These are phyloP conservation scores for Simmondsia chinensis DNA, from an alignment of 148 eudicot genomes.

Conservation along the genomic window DNA sequence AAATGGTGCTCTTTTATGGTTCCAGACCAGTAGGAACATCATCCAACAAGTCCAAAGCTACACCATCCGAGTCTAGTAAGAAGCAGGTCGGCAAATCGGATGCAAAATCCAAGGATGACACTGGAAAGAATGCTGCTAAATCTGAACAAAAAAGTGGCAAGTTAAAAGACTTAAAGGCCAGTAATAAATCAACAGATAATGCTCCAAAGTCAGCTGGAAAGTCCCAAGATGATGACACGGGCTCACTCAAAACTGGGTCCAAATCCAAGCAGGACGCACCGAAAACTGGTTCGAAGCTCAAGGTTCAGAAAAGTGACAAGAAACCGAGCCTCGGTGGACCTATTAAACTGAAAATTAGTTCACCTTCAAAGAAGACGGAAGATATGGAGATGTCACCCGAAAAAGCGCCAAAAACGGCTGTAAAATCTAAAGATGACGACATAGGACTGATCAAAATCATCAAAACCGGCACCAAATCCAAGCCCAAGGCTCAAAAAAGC, in stretches of 20 bases:
- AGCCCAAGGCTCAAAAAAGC: too few relatives aligned
- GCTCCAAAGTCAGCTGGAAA: constrained; percentile 20
- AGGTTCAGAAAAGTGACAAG: constrained; percentile 39
- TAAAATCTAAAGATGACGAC: too few relatives aligned
- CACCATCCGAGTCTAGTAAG: constrained; percentile 18
- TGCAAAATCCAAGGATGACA: constrained; percentile 25
- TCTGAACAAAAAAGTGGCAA: constrained; percentile 19
- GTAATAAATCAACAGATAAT: constrained; percentile 17
- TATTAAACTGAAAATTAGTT: constrained; percentile 26
- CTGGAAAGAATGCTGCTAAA: constrained; percentile 25
- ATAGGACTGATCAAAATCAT: too few relatives aligned
- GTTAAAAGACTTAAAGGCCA: constrained; percentile 16
- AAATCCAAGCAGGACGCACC: constrained; percentile 24
- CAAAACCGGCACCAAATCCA: too few relatives aligned
- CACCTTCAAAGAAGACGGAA: constrained; percentile 24
- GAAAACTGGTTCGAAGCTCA: constrained; percentile 24
- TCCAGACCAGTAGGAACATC: too few relatives aligned
- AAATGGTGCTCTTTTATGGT: too few relatives aligned
- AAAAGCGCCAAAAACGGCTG: constrained; percentile 26
- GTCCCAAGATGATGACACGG: constrained; percentile 25
- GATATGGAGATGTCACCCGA: constrained; percentile 23
- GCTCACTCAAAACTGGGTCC: constrained; percentile 12
- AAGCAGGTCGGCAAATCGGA: constrained; percentile 20
- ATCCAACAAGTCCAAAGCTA: constrained; percentile 42
- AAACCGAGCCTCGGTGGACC: constrained; percentile 21